These are phyloP conservation scores for Fusarium bactridioides DNA, from an alignment of 2,329 filamentous ascomycete genomes.

Conservation along the genomic window DNA sequence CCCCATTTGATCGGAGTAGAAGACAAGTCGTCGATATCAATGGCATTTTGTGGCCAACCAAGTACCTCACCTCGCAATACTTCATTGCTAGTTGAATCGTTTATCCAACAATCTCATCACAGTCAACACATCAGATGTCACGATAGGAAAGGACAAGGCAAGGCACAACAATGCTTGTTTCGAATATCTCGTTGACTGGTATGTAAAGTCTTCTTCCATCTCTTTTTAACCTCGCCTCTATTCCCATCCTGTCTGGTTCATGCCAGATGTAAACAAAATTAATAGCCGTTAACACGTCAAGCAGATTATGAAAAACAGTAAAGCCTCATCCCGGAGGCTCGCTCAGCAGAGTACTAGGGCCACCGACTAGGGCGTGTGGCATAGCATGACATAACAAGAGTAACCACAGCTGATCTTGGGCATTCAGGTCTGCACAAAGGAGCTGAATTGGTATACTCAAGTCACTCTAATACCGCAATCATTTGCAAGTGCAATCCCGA, in stretches of 20 bases:
- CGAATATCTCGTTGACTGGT: slow-evolving; percentile 27
- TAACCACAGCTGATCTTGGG: not conserved
- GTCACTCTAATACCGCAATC: slow-evolving; percentile 24
- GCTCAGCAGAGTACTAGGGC: slow-evolving; percentile 34
- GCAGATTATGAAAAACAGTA: slow-evolving; percentile 38
- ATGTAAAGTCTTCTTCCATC: slow-evolving; percentile 25
- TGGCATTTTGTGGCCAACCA: not conserved
- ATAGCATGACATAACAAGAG: slow-evolving; percentile 16
- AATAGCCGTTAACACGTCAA: slow-evolving; percentile 42
- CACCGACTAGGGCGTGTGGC: slow-evolving; percentile 28
- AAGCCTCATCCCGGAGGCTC: slow-evolving; percentile 24
- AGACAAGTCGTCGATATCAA: not conserved
- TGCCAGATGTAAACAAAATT: slow-evolving; percentile 34
- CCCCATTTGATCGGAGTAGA: not conserved
- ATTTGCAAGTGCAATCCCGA: slow-evolving; percentile 31
- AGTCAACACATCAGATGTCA: not conserved
- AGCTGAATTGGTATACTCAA: slow-evolving; percentile 8
- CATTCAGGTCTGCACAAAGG: slow-evolving; percentile 18
- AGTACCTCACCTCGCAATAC: not conserved
- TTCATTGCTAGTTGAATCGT: not conserved
- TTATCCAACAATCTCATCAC: not conserved
- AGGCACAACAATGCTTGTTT: slow-evolving; percentile 1
- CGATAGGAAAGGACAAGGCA: not conserved
- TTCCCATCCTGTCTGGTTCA: slow-evolving; percentile 22
- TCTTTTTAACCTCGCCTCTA: slow-evolving; percentile 36